A percentile compares a stretch with the other conserved stretches of the same genome.
Evolutionary conservation across 768 basidiomycete species (phyloP).

Genomic region (Panus rudis): DNA sequence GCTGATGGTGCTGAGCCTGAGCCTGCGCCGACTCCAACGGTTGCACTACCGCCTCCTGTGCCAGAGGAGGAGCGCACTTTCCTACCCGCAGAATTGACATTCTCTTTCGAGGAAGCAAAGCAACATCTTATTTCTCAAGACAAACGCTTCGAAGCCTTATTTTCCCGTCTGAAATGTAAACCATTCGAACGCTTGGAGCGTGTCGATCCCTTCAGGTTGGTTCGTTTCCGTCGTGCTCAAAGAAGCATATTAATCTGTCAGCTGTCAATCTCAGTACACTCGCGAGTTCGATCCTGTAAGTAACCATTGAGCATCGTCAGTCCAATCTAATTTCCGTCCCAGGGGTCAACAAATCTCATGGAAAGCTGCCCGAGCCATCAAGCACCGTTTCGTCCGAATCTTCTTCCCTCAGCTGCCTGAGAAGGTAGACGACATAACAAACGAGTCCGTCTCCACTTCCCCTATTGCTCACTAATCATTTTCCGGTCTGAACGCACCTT

Average conservation of each 20-base stretch:
- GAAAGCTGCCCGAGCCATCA: conserved; percentile 80
- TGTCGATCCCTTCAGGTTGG: conserved; percentile 79
- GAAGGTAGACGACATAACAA: conserved; percentile 45
- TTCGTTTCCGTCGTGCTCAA: conserved; percentile 18
- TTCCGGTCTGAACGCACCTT: conserved; percentile 4
- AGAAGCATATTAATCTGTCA: background rate
- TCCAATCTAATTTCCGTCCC: background rate
- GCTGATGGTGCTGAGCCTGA: no score
- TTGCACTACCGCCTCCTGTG: background rate
- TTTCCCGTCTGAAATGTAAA: conserved; percentile 57
- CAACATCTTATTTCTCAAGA: conserved; percentile 62
- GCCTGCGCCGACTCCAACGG: no score
- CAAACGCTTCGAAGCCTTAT: conserved; percentile 63
- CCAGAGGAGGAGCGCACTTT: conserved; percentile 18
- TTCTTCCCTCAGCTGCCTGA: conserved; percentile 73
- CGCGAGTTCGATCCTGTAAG: conserved; percentile 7
- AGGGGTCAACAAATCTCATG: conserved; percentile 82
- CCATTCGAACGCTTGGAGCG: conserved; percentile 70
- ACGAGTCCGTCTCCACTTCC: conserved; percentile 13
- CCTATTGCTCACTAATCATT: no score
- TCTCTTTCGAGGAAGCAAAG: conserved; percentile 74
- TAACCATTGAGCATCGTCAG: background rate
- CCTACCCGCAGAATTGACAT: conserved; percentile 66
- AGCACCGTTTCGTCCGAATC: conserved; percentile 68
- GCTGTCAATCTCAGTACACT: conserved; percentile 3